Evolutionary conservation across 495 filamentous ascomycete species (phyloP).

Genomic region (Penicillium cosmopolitanum): DNA sequence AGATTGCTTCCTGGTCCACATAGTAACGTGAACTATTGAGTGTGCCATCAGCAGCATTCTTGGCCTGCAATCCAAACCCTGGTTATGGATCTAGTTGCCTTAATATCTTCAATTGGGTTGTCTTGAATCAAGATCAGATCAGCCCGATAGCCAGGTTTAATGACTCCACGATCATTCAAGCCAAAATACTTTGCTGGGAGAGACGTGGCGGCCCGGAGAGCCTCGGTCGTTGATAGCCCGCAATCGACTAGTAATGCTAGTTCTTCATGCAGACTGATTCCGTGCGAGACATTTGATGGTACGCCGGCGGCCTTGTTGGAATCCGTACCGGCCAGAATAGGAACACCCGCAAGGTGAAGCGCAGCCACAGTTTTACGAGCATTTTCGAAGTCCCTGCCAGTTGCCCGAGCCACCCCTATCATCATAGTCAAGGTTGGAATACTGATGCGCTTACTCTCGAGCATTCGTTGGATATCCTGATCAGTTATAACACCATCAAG

Average conservation of each 20-base stretch:
- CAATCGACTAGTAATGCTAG: constrained; percentile 7
- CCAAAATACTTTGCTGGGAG: constrained; percentile 38
- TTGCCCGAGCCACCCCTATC: background rate
- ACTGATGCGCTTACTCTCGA: background rate
- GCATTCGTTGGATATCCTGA: background rate
- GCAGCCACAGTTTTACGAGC: background rate
- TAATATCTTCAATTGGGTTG: constrained; percentile 43
- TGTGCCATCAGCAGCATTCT: background rate
- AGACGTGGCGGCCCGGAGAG: constrained; percentile 31
- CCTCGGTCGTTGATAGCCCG: constrained; percentile 22
- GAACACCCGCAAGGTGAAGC: constrained; percentile 3
- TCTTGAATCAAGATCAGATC: constrained; percentile 44
- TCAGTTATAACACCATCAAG: constrained; percentile 1
- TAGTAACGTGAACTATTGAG: no score
- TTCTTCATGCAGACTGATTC: constrained; percentile 9
- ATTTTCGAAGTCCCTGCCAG: background rate
- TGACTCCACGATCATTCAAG: constrained; percentile 38
- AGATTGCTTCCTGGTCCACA: no score
- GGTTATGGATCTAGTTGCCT: constrained; percentile 33
- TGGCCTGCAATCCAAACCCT: constrained; percentile 33
- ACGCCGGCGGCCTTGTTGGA: constrained; percentile 1
- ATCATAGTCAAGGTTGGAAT: constrained; percentile 12
- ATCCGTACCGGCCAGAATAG: constrained; percentile 13
- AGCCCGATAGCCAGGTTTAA: constrained; percentile 38
- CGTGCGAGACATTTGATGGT: constrained; percentile 2